Percentiles rank a stretch among this genome's conserved stretches.
Conservation (phyloP, 371 early-diverging fungal species). For the Aphelidium insulamus region DNA sequence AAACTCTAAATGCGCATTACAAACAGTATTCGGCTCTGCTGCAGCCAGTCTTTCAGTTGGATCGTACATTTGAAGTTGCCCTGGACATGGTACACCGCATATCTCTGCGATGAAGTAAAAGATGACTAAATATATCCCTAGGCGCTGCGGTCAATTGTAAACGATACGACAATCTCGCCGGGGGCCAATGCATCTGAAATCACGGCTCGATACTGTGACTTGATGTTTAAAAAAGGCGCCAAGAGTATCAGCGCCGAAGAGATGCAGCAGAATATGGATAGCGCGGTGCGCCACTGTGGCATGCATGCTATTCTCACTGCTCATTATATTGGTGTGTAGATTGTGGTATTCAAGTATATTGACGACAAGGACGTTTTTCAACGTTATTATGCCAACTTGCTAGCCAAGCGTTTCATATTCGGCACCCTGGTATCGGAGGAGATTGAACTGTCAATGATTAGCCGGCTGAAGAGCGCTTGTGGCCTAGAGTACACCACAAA, state of each 20-base stretch:
- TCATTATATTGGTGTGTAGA: slow-evolving; percentile 5
- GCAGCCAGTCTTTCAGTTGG: slow-evolving; percentile 31
- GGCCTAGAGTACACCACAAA: slow-evolving; percentile 76
- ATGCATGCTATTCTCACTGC: neutral
- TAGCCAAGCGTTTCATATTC: slow-evolving; percentile 22
- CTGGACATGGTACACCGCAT: slow-evolving; percentile 34
- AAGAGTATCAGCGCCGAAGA: no score
- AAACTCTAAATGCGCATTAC: slow-evolving; percentile 35
- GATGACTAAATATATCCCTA: slow-evolving; percentile 6
- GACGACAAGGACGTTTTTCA: slow-evolving; percentile 35
- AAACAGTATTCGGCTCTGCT: slow-evolving; percentile 31
- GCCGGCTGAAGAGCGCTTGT: slow-evolving; percentile 36
- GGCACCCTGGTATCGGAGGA: slow-evolving; percentile 18
- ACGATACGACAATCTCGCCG: slow-evolving; percentile 24
- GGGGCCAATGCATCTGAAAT: slow-evolving; percentile 42
- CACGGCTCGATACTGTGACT: slow-evolving; percentile 58
- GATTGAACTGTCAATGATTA: slow-evolving; percentile 18
- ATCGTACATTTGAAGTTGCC: slow-evolving; percentile 49
- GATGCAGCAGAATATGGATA: no score
- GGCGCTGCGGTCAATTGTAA: slow-evolving; percentile 51
- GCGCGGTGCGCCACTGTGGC: no score
- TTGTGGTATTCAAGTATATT: slow-evolving; percentile 25
- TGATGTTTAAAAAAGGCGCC: slow-evolving; percentile 39
- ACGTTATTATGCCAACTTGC: slow-evolving; percentile 22
- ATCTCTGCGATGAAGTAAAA: neutral